Conservation (phyloP, 169 alveolate species). For the Toxoplasma gondii region DNA sequence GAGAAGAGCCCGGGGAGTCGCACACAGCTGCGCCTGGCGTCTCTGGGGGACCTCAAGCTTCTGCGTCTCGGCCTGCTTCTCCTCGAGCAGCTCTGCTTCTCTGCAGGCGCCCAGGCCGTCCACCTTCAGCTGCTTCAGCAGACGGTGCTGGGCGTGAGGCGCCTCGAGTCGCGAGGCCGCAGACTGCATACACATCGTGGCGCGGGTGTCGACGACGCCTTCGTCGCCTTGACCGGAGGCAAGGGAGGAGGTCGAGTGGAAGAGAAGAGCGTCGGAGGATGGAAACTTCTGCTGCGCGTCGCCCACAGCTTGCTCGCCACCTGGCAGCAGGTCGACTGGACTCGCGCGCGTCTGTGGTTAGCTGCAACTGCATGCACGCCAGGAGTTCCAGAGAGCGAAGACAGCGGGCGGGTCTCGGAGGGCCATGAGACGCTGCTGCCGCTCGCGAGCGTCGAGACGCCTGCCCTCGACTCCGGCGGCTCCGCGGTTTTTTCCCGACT, state of each 20-base stretch:
- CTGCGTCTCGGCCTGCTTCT: constrained; percentile 62
- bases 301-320: not conserved
- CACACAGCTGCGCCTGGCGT: not conserved
- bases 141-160: constrained; percentile 40
- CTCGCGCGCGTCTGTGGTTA: not conserved
- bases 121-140: constrained; percentile 56
- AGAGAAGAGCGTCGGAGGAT: not conserved
- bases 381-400: too few species aligned
- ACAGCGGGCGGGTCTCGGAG: constrained; percentile 19
- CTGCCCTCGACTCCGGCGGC: constrained; percentile 7
- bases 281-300: not conserved
- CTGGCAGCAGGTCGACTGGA: constrained; percentile 27
- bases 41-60: constrained; percentile 56
- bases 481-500: constrained; percentile 47
- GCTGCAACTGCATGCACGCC: constrained; percentile 11
- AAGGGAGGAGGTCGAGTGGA: not conserved
- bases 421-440: not conserved
- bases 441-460: not conserved
- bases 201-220: not conserved
- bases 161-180: not conserved
- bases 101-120: not conserved
- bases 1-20: not conserved
- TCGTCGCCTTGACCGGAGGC: not conserved
- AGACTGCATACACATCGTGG: not conserved
- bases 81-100: constrained; percentile 22